Percentiles rank a stretch among this genome's conserved stretches.
These are phyloP conservation scores for Globisporangium irregulare DNA, from an alignment of 352 stramenopile genomes.

Conservation along the genomic window DNA sequence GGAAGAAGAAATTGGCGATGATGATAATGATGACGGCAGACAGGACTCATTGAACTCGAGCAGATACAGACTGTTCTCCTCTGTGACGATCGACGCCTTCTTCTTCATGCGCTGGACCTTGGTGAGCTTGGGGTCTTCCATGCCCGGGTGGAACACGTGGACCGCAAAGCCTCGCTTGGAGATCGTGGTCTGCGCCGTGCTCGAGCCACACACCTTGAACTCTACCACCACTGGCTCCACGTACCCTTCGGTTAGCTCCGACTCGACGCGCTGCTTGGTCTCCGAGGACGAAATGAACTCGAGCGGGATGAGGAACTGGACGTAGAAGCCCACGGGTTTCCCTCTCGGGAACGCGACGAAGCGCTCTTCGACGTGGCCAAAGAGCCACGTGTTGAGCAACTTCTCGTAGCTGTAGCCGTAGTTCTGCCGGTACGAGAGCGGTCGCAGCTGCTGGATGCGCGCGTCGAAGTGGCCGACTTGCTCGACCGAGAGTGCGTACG, in stretches of 20 bases:
- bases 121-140: conserved; percentile 33
- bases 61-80: conserved; percentile 42
- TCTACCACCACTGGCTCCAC: conserved; percentile 29
- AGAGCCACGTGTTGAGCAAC: conserved; percentile 34
- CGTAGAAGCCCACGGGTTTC: conserved; percentile 43
- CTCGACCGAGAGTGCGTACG: conserved; percentile 18
- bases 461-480: conserved; percentile 21
- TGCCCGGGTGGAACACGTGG: conserved; percentile 48
- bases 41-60: conserved; percentile 40
- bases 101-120: conserved; percentile 45
- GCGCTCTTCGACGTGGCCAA: conserved; percentile 33
- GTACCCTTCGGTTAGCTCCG: conserved; percentile 7
- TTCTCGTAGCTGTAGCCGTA: conserved; percentile 19
- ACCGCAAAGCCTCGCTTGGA: conserved; percentile 43
- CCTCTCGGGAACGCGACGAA: conserved; percentile 54
- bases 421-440: conserved; percentile 8
- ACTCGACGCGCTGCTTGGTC: conserved; percentile 13
- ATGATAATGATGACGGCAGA: background rate
- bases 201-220: conserved; percentile 44
- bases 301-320: conserved; percentile 57
- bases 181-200: conserved; percentile 19
- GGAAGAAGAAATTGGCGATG: background rate
- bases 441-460: conserved; percentile 12
- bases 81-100: conserved; percentile 28
- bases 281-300: conserved; percentile 6